phyloP scores from a whole-genome alignment of 1,139 yeast species.

The Debaryomyces nepalensis region DNA sequence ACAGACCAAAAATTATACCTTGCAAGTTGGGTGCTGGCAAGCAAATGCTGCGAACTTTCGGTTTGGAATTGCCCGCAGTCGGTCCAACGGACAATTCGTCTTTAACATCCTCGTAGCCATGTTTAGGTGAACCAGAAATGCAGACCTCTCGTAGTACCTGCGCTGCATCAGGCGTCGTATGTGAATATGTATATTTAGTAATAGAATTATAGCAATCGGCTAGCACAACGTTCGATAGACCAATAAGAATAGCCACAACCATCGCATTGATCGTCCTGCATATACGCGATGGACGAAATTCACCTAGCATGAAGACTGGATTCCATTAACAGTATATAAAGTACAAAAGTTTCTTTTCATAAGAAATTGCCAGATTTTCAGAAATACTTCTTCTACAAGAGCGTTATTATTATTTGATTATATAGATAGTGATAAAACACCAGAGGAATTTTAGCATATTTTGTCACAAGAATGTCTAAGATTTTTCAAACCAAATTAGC shows the following conservation, averaged over 20 bases:
- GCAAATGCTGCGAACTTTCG: constrained; percentile 6
- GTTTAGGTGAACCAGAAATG: not conserved
- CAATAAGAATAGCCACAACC: constrained; percentile 1
- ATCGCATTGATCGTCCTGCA: not conserved
- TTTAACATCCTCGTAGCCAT: not conserved
- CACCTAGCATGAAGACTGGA: constrained; percentile 1
- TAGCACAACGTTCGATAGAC: constrained; percentile 1
- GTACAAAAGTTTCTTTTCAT: constrained; percentile 1
- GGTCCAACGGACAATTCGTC: not conserved
- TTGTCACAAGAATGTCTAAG: constrained; percentile 20
- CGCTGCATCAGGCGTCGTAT: not conserved
- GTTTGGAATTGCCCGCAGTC: constrained; percentile 4
- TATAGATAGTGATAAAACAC: constrained; percentile 2
- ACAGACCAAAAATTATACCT: no score
- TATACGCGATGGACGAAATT: constrained; percentile 4
- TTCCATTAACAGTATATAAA: constrained; percentile 8
- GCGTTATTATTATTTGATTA: constrained; percentile 3
- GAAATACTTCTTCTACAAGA: constrained; percentile 4
- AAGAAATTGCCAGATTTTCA: no score
- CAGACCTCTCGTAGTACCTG: not conserved
- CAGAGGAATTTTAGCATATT: constrained; percentile 1
- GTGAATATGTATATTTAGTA: not conserved
- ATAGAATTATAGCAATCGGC: not conserved
- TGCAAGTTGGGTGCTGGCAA: not conserved
- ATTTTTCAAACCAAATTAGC: constrained; percentile 29